Percentiles rank a stretch among this genome's conserved stretches.
These are phyloP conservation scores for Vigna mungo DNA, from an alignment of 306 rosid genomes.

Conservation along the genomic window DNA sequence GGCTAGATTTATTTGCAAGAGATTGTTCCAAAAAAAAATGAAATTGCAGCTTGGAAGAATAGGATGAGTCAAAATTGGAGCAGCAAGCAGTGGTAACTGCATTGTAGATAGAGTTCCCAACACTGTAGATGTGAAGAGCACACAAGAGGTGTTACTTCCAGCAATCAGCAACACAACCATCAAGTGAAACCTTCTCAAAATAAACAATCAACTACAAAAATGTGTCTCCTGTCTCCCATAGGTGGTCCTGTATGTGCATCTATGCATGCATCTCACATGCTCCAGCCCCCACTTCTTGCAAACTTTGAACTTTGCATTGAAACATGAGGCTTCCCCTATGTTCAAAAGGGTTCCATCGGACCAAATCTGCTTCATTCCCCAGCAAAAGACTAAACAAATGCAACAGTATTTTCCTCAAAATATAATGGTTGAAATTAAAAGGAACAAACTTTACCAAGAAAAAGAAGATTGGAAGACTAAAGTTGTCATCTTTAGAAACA, in stretches of 20 bases:
- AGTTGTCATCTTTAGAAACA: background rate
- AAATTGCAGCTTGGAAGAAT: background rate
- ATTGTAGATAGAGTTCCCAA: slow-evolving; percentile 11
- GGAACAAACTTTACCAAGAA: too few relatives aligned
- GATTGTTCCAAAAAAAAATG: background rate
- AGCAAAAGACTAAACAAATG: slow-evolving; percentile 39
- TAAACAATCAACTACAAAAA: background rate
- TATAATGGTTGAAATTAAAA: too few relatives aligned
- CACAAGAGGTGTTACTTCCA: slow-evolving; percentile 52
- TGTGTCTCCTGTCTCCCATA: slow-evolving; percentile 1
- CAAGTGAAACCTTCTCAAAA: background rate
- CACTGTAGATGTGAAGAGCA: slow-evolving; percentile 36
- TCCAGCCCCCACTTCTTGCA: slow-evolving; percentile 26
- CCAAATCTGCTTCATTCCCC: slow-evolving; percentile 71
- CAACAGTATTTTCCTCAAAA: background rate
- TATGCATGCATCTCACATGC: background rate
- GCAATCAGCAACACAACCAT: slow-evolving; percentile 37
- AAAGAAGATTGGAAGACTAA: too few relatives aligned
- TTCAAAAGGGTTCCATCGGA: slow-evolving; percentile 52
- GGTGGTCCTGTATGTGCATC: background rate
- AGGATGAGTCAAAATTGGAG: slow-evolving; percentile 34
- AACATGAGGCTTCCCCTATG: background rate
- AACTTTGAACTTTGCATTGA: slow-evolving; percentile 13
- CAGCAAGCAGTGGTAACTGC: background rate
- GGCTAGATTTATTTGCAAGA: background rate